These are phyloP conservation scores for Fraxinus sp. DNA, from an alignment of 305 asterid genomes.

Conservation along the genomic window DNA sequence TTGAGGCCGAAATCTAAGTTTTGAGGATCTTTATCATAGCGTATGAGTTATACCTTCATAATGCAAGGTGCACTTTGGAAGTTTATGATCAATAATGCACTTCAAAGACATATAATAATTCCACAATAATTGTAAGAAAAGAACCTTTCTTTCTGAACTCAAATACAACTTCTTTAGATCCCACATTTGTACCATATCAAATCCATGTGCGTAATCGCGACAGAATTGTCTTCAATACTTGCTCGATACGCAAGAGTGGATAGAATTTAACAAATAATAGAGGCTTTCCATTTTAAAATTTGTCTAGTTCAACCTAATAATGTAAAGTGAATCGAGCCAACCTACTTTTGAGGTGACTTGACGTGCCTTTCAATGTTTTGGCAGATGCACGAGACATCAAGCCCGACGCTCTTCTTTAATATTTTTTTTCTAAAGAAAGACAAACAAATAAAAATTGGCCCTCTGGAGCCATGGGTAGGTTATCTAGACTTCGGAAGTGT, in stretches of 20 bases:
- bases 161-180: not conserved
- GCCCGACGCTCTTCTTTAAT: not conserved
- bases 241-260: not conserved
- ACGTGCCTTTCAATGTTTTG: not conserved
- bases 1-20: not conserved
- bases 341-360: not conserved
- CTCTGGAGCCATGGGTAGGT: not conserved
- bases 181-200: not conserved
- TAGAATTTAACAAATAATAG: not conserved
- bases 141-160: not conserved
- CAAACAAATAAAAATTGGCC: not conserved
- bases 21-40: not conserved
- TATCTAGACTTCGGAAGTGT: not conserved
- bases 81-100: constrained; percentile 28
- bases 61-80: constrained; percentile 24
- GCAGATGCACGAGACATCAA: not conserved
- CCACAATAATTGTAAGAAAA: not conserved
- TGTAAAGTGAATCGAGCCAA: not conserved
- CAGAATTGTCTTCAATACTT: not conserved
- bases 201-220: not conserved
- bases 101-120: not conserved
- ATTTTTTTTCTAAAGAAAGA: not conserved
- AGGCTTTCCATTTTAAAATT: not conserved
- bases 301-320: not conserved
- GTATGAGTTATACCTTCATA: not conserved